Evolutionary conservation across 2,329 filamentous ascomycete genomes (phyloP).

Genomic region (Rhexocercosporidium sp.): DNA sequence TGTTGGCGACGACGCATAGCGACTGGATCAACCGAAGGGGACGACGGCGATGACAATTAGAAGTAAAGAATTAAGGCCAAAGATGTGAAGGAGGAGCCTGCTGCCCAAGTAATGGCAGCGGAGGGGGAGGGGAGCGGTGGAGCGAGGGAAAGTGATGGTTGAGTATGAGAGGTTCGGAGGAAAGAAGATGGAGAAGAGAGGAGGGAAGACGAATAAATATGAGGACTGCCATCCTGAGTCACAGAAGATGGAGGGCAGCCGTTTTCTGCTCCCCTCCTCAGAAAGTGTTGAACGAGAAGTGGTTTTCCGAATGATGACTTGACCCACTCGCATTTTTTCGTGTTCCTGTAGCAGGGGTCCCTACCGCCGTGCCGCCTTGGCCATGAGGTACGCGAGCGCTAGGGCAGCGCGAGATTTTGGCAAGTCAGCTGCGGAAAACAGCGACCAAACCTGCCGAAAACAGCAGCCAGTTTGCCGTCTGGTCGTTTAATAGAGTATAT

Average conservation of each 20-base stretch:
- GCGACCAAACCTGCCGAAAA: constrained; percentile 27
- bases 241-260: constrained; percentile 21
- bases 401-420: constrained; percentile 32
- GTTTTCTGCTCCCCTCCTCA: constrained; percentile 26
- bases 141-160: constrained; percentile 22
- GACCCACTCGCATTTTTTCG: no score
- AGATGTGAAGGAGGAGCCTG: neutral
- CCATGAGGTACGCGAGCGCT: constrained; percentile 29
- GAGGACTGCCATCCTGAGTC: constrained; percentile 27
- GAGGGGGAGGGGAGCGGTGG: constrained; percentile 16
- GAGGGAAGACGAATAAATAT: constrained; percentile 27
- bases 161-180: constrained; percentile 27
- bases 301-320: no score
- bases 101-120: constrained; percentile 23
- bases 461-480: no score
- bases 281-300: no score
- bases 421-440: constrained; percentile 30
- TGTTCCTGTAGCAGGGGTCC: constrained; percentile 18
- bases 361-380: constrained; percentile 29
- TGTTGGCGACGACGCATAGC: constrained; percentile 22
- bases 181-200: constrained; percentile 27
- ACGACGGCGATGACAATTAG: constrained; percentile 12
- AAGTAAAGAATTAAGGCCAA: constrained; percentile 17
- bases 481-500: constrained; percentile 28
- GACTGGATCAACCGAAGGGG: constrained; percentile 11